A percentile compares a stretch with the other conserved stretches of the same genome.
Evolutionary conservation across 768 basidiomycete species (phyloP).

Genomic region (Strobilomyces echinocephalus): DNA sequence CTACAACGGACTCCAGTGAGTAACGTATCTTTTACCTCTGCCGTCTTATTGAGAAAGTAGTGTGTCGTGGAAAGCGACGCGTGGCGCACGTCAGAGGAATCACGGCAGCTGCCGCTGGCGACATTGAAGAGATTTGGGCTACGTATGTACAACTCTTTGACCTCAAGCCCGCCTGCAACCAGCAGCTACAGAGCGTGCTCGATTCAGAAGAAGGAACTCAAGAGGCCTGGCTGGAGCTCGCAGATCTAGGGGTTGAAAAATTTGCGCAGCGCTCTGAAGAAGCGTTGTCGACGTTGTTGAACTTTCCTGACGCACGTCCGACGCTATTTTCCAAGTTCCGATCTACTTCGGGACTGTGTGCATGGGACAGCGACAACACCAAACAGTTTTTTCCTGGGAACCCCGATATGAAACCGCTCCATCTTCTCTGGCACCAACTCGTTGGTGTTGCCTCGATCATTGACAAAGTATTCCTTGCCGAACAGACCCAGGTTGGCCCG

Average conservation of each 20-base stretch:
- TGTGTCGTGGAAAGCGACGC: background rate
- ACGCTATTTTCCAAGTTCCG: conserved; percentile 1
- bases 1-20: background rate
- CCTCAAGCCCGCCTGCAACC: background rate
- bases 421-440: conserved; percentile 10
- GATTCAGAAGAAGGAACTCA: background rate
- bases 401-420: background rate
- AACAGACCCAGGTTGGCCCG: background rate
- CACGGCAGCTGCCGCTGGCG: background rate
- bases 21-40: background rate
- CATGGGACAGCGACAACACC: background rate
- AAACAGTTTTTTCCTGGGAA: background rate
- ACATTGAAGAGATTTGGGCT: conserved; percentile 9
- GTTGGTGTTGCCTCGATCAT: conserved; percentile 3
- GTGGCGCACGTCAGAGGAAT: background rate
- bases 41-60: background rate
- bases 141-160: conserved; percentile 1
- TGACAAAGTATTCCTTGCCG: background rate
- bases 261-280: background rate
- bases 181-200: background rate
- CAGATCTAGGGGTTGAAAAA: conserved; percentile 2
- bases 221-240: background rate
- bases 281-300: background rate
- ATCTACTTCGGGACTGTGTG: background rate
- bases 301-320: background rate